Evolutionary conservation across 2,329 filamentous ascomycete species (phyloP).

Genomic region (Pyrenophora graminea): DNA sequence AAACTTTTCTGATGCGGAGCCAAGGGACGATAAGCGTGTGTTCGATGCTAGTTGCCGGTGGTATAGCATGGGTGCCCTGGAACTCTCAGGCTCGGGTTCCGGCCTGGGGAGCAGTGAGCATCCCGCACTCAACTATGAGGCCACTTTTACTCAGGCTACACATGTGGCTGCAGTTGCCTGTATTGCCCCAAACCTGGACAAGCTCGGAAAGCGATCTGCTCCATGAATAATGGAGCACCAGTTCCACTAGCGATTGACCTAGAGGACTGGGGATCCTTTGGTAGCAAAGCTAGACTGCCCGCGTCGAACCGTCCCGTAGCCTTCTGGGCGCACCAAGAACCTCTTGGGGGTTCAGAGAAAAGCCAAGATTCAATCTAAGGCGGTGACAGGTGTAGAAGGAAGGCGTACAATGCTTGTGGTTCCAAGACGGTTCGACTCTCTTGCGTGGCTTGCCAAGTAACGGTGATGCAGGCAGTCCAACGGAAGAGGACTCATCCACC

Average conservation of each 20-base stretch:
- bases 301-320: no score
- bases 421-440: constrained; percentile 20
- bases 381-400: constrained; percentile 13
- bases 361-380: constrained; percentile 13
- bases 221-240: no score
- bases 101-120: constrained; percentile 13
- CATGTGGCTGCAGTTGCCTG: background rate
- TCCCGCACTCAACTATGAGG: constrained; percentile 7
- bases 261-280: no score
- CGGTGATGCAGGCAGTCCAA: constrained; percentile 4
- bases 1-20: constrained; percentile 44
- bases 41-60: constrained; percentile 15
- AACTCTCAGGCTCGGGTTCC: constrained; percentile 24
- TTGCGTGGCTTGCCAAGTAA: constrained; percentile 17
- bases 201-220: no score
- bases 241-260: background rate
- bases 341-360: background rate
- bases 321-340: background rate
- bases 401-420: constrained; percentile 15
- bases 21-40: constrained; percentile 33
- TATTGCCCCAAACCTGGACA: no score
- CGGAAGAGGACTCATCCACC: constrained; percentile 10
- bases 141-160: background rate
- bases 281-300: no score
- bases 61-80: constrained; percentile 11